Evolutionary conservation across 2,329 filamentous ascomycete genomes (phyloP).

Genomic region (Allantophomopsis cytisporea): DNA sequence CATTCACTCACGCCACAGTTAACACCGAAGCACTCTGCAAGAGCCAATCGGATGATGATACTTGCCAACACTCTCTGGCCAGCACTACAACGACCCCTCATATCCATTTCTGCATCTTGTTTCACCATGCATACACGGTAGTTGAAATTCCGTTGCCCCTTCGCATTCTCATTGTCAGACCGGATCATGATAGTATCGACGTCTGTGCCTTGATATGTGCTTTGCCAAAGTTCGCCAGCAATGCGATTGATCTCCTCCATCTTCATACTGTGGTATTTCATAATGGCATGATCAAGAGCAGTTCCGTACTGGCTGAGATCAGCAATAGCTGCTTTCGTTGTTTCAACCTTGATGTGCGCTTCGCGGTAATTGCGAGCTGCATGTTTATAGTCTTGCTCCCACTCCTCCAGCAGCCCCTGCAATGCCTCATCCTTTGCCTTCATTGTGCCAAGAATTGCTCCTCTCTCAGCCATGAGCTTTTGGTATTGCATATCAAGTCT

Average conservation of each 20-base stretch:
- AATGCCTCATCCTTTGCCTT: constrained; percentile 78
- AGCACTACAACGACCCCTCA: constrained; percentile 93
- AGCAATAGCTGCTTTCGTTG: constrained; percentile 84
- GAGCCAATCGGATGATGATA: constrained; percentile 92
- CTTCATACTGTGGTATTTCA: constrained; percentile 91
- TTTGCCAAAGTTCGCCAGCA: constrained; percentile 91
- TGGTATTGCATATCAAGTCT: constrained; percentile 55
- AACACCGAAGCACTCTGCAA: constrained; percentile 91
- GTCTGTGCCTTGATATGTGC: constrained; percentile 92
- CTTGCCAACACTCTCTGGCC: constrained; percentile 93
- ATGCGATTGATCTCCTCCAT: constrained; percentile 98
- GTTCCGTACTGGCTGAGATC: constrained; percentile 72
- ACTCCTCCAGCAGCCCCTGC: constrained; percentile 59
- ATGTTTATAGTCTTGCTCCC: constrained; percentile 75
- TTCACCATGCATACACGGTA: constrained; percentile 98
- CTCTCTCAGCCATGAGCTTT: constrained; percentile 57
- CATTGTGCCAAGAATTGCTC: constrained; percentile 63
- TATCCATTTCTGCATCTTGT: constrained; percentile 95
- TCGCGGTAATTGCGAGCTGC: constrained; percentile 72
- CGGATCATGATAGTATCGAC: constrained; percentile 94
- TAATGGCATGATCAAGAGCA: constrained; percentile 90
- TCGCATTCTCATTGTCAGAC: constrained; percentile 67
- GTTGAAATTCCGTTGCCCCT: constrained; percentile 75
- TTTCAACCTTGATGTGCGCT: constrained; percentile 78
- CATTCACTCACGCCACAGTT: constrained; percentile 55